Base-by-base conservation (phyloP, 176 grass and related monocot genomes). In the Hsuehochloa calcarea region DNA sequence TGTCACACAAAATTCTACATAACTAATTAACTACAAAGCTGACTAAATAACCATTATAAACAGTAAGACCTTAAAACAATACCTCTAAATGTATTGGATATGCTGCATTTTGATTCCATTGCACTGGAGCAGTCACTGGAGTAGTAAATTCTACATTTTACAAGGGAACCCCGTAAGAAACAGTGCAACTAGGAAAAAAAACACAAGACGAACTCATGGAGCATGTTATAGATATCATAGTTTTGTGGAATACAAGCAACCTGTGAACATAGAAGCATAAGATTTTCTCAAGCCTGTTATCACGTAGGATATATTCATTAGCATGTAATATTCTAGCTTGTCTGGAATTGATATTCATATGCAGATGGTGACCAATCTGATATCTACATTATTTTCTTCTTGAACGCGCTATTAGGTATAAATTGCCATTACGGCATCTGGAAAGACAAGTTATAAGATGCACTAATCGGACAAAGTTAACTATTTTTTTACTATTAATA, bases 81-180 rank as follows among this genome's bases (percentile, higher is more conserved):
- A 98, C 96, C 96, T 89, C 82, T 82, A 54, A 94, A 90, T 80
- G 93, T 93, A 88, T 77, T 90, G 19, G 93, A 92, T 85, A 98
- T 95, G 63, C 74, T 93, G 88, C 88, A 92, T 74, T 87, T 85
- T 72, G 56, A 79, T 86, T 90, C 82, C 65, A 86, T 77, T 39
- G 86, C 79, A 76, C 72, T 73, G 86, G 52, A 88, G 82, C 78
- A 92, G 86, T 90, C 85, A 70, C 70, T 86, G 50, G 87, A 87
- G 71, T 80, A 62, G 69, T 87, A 88, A 49, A 86, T 90, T 80
- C 88, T 92, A 84, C 79, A 92, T 80, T 80, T 85, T 17, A 56
- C 46, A 86, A 88, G 66, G 23, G 26, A 80, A 62, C 80, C 37
- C 62, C 58, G 71, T 59, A 74, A 90, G 63, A 60, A 72, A 75